Percentiles rank a stretch among this genome's conserved stretches.
Conservation (phyloP, 2,329 filamentous ascomycete genomes). For the Immersiporthe knoxdaviesiana region DNA sequence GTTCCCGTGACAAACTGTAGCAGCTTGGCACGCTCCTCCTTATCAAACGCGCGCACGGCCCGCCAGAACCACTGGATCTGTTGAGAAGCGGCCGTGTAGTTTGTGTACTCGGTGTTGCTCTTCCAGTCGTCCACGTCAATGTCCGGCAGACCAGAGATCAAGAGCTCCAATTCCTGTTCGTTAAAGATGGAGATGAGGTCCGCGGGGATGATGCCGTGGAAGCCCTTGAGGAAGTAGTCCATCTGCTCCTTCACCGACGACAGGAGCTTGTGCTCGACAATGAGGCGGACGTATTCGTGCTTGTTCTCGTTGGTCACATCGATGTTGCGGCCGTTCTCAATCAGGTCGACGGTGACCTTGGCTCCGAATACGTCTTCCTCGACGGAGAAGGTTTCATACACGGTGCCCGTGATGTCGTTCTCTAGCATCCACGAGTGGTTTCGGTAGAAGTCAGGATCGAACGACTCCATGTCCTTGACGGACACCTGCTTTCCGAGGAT, state of each 20-base stretch:
- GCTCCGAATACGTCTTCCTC: conserved; percentile 95
- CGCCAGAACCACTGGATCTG: conserved; percentile 99
- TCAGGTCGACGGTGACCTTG: conserved; percentile 82
- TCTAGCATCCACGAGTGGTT: conserved; percentile 98
- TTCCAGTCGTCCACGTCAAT: conserved; percentile 99
- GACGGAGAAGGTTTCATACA: conserved; percentile 93
- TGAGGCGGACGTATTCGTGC: conserved; percentile 91
- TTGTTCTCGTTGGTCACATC: conserved; percentile 98
- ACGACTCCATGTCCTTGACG: conserved; percentile 98
- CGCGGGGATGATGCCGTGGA: conserved; percentile 96
- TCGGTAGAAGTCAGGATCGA: conserved; percentile 98
- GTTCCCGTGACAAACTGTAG: conserved; percentile 98
- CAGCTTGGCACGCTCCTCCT: conserved; percentile 96
- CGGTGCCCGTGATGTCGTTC: conserved; percentile 97
- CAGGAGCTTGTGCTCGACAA: conserved; percentile 91
- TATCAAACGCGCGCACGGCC: conserved; percentile 94
- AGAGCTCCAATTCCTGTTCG: conserved; percentile 92
- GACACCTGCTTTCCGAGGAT: conserved; percentile 94
- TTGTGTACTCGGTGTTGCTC: conserved; percentile 98
- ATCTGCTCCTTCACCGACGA: conserved; percentile 94
- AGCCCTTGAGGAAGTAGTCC: conserved; percentile 88
- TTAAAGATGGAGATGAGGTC: conserved; percentile 97
- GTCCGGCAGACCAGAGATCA: conserved; percentile 95
- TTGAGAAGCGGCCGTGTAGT: conserved; percentile 90
- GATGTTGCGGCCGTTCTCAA: conserved; percentile 86